Evolutionary conservation across 2,329 filamentous ascomycete species (phyloP), one percentile per base, ranked within the genome.

Genomic region (Arthrobotrys iridis): DNA sequence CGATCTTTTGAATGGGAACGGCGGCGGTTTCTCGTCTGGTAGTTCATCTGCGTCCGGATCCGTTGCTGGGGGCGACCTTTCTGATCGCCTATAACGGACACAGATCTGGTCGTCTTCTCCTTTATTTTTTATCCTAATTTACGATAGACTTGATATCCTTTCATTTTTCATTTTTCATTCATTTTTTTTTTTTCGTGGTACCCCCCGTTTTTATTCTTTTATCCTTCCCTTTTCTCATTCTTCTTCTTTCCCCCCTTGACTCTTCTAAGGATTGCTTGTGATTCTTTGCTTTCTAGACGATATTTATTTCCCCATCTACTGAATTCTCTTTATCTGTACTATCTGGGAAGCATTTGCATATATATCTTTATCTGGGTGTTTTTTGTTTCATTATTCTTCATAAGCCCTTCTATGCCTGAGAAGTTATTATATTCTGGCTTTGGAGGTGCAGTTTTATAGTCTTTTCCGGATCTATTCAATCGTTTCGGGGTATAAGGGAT

Each of bases 21-120:
- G 71, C n/a, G 79, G 75, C n/a, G 83, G 84, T 22, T 89, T 89
- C 80, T 86, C 87, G 55, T 93, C 91, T 76, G 91, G 91, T 63
- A 89, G 89, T 78, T 93, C 91, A 70, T 95, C 92, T 46, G 87
- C 91, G 43, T 88, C 87, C 48, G 92, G 90, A 80, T 96, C 92
- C 78, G 85, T 95, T 74, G 89, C 91, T 22, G 92, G 92, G 37
- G 88, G 87, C 63, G 89, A 91, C 80, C 83, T 91, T 67, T 86
- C 87, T 80, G 88, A 90, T 78, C 84, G 87, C 59, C 82, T 84
- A 77, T 85, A 60, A 78, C 50, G 24, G 5, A 33, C 28, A 58
- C 7, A 30, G 45, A 40, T 55, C 13, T 52, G n/a, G 20, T 28
- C 24, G 3, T 20, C 33, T 22, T 35, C 15, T 46, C 18, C 10